phyloP scores from a whole-genome alignment of 169 alveolate species.

The Miamiensis avidus region DNA sequence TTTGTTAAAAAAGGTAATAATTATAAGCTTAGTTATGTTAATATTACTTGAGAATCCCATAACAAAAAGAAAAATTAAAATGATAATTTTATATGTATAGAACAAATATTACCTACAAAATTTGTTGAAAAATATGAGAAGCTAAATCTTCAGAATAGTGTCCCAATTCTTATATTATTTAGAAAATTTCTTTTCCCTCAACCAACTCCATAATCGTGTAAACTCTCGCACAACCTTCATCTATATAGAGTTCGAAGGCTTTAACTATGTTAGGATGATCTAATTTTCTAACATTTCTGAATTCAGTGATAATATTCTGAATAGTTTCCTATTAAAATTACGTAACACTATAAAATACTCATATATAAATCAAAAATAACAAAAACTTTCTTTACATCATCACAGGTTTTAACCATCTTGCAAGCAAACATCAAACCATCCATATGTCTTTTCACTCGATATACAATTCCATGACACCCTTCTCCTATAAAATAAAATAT shows the following conservation, averaged over 20 bases:
- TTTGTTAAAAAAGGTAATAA: too few relatives aligned
- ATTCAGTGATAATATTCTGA: slow-evolving; percentile 16
- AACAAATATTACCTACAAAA: slow-evolving; percentile 67
- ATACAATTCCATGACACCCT: slow-evolving; percentile 44
- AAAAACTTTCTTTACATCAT: slow-evolving; percentile 25
- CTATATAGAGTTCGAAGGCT: slow-evolving; percentile 26
- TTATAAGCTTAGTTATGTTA: too few relatives aligned
- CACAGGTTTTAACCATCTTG: slow-evolving; percentile 37
- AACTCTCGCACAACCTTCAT: slow-evolving; percentile 39
- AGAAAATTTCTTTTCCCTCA: slow-evolving; percentile 75
- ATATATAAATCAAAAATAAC: background rate
- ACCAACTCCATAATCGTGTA: slow-evolving; percentile 74
- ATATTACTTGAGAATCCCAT: too few relatives aligned
- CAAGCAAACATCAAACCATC: slow-evolving; percentile 34
- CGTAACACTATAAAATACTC: background rate
- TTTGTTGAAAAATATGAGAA: slow-evolving; percentile 63
- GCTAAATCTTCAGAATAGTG: slow-evolving; percentile 55
- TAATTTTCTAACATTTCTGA: slow-evolving; percentile 29
- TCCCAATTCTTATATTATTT: slow-evolving; percentile 65
- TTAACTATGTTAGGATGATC: slow-evolving; percentile 35
- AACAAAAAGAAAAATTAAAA: too few relatives aligned
- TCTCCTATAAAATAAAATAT: too few relatives aligned
- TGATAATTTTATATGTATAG: too few relatives aligned
- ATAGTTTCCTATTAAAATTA: too few relatives aligned
- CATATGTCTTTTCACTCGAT: slow-evolving; percentile 20